Conservation (phyloP, 2,329 filamentous ascomycete genomes). For the Gremmenia infestans region DNA sequence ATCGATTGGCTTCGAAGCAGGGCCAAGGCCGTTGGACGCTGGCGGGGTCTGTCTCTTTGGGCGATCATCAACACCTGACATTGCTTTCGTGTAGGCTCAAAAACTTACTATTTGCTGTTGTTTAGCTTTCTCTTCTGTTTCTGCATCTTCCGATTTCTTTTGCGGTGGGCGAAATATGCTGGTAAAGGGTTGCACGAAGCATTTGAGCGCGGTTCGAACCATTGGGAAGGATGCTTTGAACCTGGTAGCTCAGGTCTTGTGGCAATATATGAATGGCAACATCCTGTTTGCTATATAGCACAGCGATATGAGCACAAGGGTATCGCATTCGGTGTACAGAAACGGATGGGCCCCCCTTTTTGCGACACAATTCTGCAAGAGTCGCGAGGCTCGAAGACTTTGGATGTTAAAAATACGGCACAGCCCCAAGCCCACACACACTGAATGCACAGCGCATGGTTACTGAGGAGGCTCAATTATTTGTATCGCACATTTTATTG, state of each 20-base stretch:
- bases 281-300: constrained; percentile 1
- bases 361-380: not conserved
- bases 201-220: not conserved
- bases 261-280: not conserved
- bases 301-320: not conserved
- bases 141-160: not conserved
- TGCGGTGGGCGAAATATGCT: not conserved
- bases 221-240: not conserved
- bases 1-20: not conserved
- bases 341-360: not conserved
- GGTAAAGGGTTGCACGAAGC: not conserved
- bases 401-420: not conserved
- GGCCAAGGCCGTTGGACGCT: not conserved
- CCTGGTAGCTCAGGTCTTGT: not conserved
- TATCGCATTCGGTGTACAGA: not conserved
- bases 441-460: not conserved
- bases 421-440: not conserved
- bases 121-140: not conserved
- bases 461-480: not conserved
- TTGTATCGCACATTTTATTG: not conserved
- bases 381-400: constrained; percentile 2
- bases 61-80: not conserved
- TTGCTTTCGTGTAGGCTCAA: not conserved
- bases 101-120: not conserved
- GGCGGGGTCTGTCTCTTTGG: not conserved